phyloP scores from a whole-genome alignment of 2,329 filamentous ascomycete genomes.

The Botrytis porri region DNA sequence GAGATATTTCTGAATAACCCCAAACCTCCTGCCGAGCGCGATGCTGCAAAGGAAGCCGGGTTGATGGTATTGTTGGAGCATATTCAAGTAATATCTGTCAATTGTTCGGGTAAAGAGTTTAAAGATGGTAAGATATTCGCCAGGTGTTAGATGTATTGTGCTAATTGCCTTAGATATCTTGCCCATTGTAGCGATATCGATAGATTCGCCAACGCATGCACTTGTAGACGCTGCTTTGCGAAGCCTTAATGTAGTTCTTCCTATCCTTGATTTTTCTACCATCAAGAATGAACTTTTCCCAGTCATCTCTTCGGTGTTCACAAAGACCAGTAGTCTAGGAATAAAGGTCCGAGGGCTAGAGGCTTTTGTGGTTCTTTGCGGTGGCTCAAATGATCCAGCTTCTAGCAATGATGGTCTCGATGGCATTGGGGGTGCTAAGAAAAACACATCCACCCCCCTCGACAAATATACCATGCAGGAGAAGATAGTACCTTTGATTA shows the following conservation, averaged over 20 bases:
- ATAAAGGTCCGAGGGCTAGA: constrained; percentile 94
- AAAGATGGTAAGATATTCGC: constrained; percentile 68
- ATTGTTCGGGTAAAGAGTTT: constrained; percentile 87
- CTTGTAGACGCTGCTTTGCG: constrained; percentile 83
- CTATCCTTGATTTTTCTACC: constrained; percentile 89
- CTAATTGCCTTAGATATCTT: constrained; percentile 65
- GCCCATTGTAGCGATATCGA: constrained; percentile 76
- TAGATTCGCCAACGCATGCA: constrained; percentile 86
- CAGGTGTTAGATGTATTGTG: constrained; percentile 12
- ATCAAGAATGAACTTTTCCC: constrained; percentile 97
- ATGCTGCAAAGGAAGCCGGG: constrained; percentile 80
- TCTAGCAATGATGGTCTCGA: constrained; percentile 69
- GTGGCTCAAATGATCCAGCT: constrained; percentile 58
- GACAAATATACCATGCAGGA: constrained; percentile 99
- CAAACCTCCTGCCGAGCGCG: constrained; percentile 61
- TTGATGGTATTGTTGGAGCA: constrained; percentile 90
- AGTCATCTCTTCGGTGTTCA: constrained; percentile 84
- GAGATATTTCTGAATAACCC: constrained; percentile 73
- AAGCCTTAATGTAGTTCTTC: constrained; percentile 75
- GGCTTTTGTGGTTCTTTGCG: constrained; percentile 85
- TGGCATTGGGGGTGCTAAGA: constrained; percentile 59
- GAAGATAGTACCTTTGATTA: constrained; percentile 87
- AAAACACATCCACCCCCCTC: constrained; percentile 71
- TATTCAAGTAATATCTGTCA: constrained; percentile 69
- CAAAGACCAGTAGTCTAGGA: constrained; percentile 84